phyloP scores from a whole-genome alignment of 2,329 filamentous ascomycete species.

The Trichocomaceae sp. region DNA sequence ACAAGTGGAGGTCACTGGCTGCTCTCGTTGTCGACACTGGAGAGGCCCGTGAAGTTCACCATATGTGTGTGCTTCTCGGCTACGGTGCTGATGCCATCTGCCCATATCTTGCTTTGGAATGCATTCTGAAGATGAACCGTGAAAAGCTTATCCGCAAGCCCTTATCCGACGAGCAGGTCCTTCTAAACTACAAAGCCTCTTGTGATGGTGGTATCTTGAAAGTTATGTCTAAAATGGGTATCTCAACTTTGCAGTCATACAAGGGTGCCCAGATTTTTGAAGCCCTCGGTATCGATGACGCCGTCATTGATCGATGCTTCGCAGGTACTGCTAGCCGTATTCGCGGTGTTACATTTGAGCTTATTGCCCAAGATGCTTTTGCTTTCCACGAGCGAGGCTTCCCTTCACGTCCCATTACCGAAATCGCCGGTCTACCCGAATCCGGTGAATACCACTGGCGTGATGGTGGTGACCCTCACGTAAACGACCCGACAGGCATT shows the following conservation, averaged over 20 bases:
- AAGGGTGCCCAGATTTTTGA: slow-evolving; percentile 98
- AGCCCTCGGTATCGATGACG: slow-evolving; percentile 85
- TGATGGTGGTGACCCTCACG: slow-evolving; percentile 87
- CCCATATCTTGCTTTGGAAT: slow-evolving; percentile 92
- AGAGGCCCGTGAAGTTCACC: slow-evolving; percentile 93
- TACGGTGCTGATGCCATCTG: slow-evolving; percentile 93
- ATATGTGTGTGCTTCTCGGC: slow-evolving; percentile 96
- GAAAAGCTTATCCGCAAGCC: slow-evolving; percentile 91
- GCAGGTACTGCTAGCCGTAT: slow-evolving; percentile 90
- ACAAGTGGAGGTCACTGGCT: slow-evolving; percentile 88
- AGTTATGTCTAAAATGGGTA: slow-evolving; percentile 99
- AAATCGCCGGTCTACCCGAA: slow-evolving; percentile 74
- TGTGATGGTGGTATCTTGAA: slow-evolving; percentile 95
- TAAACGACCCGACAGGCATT: slow-evolving; percentile 91
- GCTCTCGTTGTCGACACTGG: slow-evolving; percentile 86
- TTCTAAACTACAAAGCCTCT: slow-evolving; percentile 94
- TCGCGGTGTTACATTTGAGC: slow-evolving; percentile 85
- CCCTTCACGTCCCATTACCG: slow-evolving; percentile 69
- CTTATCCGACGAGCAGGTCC: slow-evolving; percentile 70
- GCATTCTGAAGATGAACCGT: slow-evolving; percentile 91
- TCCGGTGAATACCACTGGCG: slow-evolving; percentile 98
- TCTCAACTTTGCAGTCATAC: slow-evolving; percentile 91
- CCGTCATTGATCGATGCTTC: slow-evolving; percentile 90
- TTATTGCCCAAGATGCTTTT: slow-evolving; percentile 90
- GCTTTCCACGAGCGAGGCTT: slow-evolving; percentile 92